A percentile compares a stretch with the other conserved stretches of the same genome.
These are phyloP conservation scores for Vitis cinerea DNA, from an alignment of 164 flowering plant genomes.

Conservation along the genomic window DNA sequence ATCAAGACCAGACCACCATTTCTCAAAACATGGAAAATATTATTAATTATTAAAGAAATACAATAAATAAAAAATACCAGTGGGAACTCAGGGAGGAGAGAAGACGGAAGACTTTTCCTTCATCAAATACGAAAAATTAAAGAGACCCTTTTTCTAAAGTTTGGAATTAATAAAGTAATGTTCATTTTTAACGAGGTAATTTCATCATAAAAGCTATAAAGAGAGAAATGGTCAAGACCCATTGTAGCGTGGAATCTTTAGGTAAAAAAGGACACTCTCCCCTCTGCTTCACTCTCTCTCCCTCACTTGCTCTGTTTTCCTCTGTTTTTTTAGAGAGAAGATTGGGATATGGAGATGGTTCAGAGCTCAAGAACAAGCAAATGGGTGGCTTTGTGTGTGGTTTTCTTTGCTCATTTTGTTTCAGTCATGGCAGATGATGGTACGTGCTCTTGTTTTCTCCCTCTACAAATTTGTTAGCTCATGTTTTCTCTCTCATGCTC, in stretches of 20 bases:
- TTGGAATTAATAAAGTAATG: not conserved
- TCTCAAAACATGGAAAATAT: no score
- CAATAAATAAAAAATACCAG: no score
- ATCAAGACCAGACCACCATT: no score
- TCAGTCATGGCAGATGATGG: slow-evolving; percentile 30
- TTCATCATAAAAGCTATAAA: no score
- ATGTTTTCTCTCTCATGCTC: not conserved
- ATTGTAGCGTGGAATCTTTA: not conserved
- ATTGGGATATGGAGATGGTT: slow-evolving; percentile 18
- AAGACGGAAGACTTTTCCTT: no score
- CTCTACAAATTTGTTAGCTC: not conserved
- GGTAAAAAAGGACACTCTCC: not conserved
- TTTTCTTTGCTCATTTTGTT: slow-evolving; percentile 24
- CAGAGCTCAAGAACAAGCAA: slow-evolving; percentile 18
- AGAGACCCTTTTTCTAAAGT: not conserved
- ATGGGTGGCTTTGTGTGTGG: slow-evolving; percentile 22
- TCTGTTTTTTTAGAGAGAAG: not conserved
- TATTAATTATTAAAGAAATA: no score
- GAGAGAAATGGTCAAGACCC: no score
- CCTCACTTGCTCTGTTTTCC: not conserved
- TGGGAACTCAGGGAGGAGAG: no score
- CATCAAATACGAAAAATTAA: not conserved
- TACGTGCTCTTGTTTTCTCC: slow-evolving; percentile 12
- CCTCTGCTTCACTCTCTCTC: not conserved
- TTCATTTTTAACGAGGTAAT: not conserved